These are phyloP conservation scores for Colletotrichum orchidophilum DNA, from an alignment of 2,329 filamentous ascomycete species.

Conservation along the genomic window DNA sequence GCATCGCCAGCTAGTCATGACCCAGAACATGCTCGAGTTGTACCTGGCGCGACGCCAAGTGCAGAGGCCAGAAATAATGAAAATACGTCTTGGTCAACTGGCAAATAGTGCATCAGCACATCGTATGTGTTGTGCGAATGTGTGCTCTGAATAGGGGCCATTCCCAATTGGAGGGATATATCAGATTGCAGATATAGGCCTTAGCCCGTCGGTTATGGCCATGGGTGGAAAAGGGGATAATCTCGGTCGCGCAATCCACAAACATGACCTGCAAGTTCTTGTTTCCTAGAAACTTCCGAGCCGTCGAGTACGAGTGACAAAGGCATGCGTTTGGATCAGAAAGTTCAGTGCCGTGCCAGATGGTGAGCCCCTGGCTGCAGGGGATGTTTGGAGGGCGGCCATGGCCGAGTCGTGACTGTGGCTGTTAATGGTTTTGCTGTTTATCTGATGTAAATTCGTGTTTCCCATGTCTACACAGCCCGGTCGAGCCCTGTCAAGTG, in stretches of 20 bases:
- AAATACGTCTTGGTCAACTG: slow-evolving; percentile 2
- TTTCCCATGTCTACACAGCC: slow-evolving; percentile 32
- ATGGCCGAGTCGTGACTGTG: slow-evolving; percentile 9
- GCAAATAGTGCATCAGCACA: slow-evolving; percentile 13
- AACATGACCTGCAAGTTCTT: slow-evolving; percentile 24
- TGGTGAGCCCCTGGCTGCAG: slow-evolving; percentile 19
- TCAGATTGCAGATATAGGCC: slow-evolving; percentile 48
- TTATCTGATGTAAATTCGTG: slow-evolving; percentile 29
- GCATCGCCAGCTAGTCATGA: not conserved
- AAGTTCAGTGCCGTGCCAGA: slow-evolving; percentile 20
- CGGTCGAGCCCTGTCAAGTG: slow-evolving; percentile 27
- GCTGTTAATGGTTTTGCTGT: slow-evolving; percentile 4
- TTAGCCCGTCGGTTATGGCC: slow-evolving; percentile 44
- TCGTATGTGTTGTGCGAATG: slow-evolving; percentile 1
- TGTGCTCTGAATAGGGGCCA: slow-evolving; percentile 27
- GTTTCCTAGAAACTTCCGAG: slow-evolving; percentile 19
- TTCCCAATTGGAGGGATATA: slow-evolving; percentile 41
- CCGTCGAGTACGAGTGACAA: slow-evolving; percentile 23
- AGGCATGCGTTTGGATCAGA: not conserved
- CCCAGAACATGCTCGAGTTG: not conserved
- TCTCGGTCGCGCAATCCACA: slow-evolving; percentile 45
- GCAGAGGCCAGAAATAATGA: slow-evolving; percentile 9
- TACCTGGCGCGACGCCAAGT: not conserved
- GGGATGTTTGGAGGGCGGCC: slow-evolving; percentile 8
- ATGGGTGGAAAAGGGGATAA: slow-evolving; percentile 44